Conservation (phyloP, 2,329 filamentous ascomycete species). For the Ophiostoma sp. region DNA sequence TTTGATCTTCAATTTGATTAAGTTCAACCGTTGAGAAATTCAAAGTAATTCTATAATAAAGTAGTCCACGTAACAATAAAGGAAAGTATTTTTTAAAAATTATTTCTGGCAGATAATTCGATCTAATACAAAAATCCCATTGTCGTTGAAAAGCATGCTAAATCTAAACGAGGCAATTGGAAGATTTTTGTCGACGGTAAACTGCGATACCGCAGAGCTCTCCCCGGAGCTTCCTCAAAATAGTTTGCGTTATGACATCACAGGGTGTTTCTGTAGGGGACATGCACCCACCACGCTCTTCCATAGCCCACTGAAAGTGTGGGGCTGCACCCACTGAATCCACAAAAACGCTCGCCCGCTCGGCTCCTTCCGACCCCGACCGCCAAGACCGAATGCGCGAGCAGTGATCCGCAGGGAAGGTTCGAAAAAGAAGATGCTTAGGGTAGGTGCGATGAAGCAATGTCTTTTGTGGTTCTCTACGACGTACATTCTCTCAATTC, state of each 20-base stretch:
- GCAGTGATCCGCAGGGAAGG: background rate
- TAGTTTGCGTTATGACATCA: background rate
- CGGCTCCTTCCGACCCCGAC: slow-evolving; percentile 6
- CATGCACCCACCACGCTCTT: background rate
- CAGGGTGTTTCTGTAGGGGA: background rate
- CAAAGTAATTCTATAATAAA: no score
- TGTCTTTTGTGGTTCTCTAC: background rate
- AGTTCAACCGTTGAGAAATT: no score
- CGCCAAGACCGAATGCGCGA: slow-evolving; percentile 15
- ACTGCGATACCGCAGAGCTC: background rate
- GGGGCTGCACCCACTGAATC: slow-evolving; percentile 1
- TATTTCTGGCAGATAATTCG: background rate
- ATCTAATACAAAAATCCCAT: background rate
- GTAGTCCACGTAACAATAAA: no score
- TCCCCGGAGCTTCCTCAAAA: background rate
- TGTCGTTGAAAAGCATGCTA: background rate
- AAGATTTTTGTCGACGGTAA: background rate
- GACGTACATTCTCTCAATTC: no score
- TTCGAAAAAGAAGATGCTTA: background rate
- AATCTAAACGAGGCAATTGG: background rate
- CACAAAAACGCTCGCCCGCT: slow-evolving; percentile 5
- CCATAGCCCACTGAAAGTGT: background rate
- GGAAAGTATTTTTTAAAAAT: no score
- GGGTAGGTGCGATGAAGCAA: background rate
- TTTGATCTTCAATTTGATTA: no score